Evolutionary conservation across 495 filamentous ascomycete genomes (phyloP).

Genomic region (Trichoderma erinaceum): DNA sequence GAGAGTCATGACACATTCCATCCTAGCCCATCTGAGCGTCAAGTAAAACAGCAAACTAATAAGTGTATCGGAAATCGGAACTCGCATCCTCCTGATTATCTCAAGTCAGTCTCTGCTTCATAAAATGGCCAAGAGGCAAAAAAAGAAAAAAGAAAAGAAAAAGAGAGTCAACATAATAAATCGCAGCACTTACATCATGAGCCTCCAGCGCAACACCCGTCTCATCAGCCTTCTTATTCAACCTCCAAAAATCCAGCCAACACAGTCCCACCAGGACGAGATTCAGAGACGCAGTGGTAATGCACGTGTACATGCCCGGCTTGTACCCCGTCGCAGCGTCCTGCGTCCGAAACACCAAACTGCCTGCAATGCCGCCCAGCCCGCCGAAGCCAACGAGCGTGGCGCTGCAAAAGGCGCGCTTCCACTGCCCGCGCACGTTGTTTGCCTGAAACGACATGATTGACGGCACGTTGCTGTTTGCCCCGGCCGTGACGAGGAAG

Average conservation of each 20-base stretch:
- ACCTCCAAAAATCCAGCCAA: constrained; percentile 27
- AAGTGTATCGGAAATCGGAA: constrained; percentile 43
- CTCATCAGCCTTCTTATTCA: constrained; percentile 38
- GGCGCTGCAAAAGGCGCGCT: constrained; percentile 54
- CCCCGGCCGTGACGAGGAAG: constrained; percentile 54
- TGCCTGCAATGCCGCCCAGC: constrained; percentile 55
- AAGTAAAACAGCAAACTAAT: constrained; percentile 23
- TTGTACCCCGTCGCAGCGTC: constrained; percentile 31
- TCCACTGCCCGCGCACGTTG: constrained; percentile 66
- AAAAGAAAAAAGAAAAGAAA: neutral
- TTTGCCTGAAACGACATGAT: constrained; percentile 60
- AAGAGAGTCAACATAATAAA: constrained; percentile 19
- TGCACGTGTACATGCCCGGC: constrained; percentile 42
- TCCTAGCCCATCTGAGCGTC: too few relatives aligned
- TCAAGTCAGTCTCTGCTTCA: neutral
- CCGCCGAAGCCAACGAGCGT: constrained; percentile 54
- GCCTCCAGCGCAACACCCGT: constrained; percentile 41
- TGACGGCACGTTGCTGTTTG: constrained; percentile 55
- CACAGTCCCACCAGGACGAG: constrained; percentile 32
- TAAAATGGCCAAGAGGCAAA: neutral
- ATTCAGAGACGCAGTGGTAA: constrained; percentile 31
- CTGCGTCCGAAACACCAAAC: constrained; percentile 49
- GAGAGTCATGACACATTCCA: too few relatives aligned
- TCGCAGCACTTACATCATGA: constrained; percentile 29
- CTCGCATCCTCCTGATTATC: constrained; percentile 34